These are phyloP conservation scores for Penicillium sp. DNA, from an alignment of 2,329 filamentous ascomycete genomes.

Conservation along the genomic window DNA sequence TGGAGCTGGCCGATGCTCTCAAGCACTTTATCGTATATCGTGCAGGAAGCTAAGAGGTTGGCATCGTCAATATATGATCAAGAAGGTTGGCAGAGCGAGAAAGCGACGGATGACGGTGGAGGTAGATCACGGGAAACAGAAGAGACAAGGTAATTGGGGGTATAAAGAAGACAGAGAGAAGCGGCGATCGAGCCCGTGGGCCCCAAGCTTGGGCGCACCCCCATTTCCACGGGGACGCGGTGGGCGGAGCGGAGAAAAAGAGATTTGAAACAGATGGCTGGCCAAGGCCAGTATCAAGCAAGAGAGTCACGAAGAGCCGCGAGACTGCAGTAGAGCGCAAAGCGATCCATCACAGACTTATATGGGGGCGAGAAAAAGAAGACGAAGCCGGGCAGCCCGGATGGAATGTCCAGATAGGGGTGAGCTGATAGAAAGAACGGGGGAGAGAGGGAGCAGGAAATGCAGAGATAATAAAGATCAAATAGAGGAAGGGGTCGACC, in stretches of 20 bases:
- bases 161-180: neutral
- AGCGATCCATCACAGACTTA: conserved; percentile 15
- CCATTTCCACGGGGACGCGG: conserved; percentile 11
- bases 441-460: conserved; percentile 14
- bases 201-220: conserved; percentile 13
- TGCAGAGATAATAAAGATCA: conserved; percentile 17
- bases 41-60: conserved; percentile 35
- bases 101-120: conserved; percentile 18
- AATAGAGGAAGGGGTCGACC: conserved; percentile 28
- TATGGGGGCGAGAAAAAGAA: conserved; percentile 7
- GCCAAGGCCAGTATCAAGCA: conserved; percentile 14
- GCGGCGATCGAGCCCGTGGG: conserved; percentile 14
- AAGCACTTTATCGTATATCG: conserved; percentile 6
- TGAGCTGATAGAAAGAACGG: conserved; percentile 18
- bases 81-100: conserved; percentile 22
- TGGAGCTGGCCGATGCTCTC: neutral
- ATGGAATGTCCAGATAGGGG: conserved; percentile 14
- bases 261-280: conserved; percentile 16
- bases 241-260: conserved; percentile 18
- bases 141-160: conserved; percentile 16
- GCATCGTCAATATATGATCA: conserved; percentile 40
- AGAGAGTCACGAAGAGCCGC: conserved; percentile 15
- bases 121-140: conserved; percentile 23
- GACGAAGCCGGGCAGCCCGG: conserved; percentile 17
- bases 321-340: conserved; percentile 20